Evolutionary conservation across 192 early-diverging fungal genomes (phyloP).

Genomic region (Entomortierella parvispora): DNA sequence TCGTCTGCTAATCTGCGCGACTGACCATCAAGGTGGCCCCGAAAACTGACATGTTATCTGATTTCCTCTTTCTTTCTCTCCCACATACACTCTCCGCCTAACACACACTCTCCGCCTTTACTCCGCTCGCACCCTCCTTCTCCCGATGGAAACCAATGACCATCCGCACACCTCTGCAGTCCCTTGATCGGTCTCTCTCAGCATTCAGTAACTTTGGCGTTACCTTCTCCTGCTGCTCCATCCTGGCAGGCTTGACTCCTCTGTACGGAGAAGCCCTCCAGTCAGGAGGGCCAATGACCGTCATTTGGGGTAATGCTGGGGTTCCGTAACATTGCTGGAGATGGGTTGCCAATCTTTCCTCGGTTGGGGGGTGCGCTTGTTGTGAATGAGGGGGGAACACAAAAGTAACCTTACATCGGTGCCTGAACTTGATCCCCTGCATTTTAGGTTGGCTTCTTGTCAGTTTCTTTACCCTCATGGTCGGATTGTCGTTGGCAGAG

Average conservation of each 20-base stretch:
- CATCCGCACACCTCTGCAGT: conserved; percentile 16
- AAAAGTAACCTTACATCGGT: too few species aligned
- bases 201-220: conserved; percentile 62
- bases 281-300: conserved; percentile 53
- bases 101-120: too few species aligned
- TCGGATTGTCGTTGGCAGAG: conserved; percentile 57
- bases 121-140: too few species aligned
- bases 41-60: not conserved
- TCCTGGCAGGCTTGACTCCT: conserved; percentile 58
- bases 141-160: not conserved
- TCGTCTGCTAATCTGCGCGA: not conserved
- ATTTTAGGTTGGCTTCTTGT: conserved; percentile 56
- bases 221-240: conserved; percentile 62
- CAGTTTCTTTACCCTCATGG: conserved; percentile 50
- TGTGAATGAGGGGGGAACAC: too few species aligned
- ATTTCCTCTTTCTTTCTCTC: not conserved
- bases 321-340: too few species aligned
- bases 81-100: not conserved
- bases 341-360: too few species aligned
- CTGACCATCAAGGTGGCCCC: too few species aligned
- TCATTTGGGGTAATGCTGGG: conserved; percentile 58
- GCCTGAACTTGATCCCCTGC: not conserved
- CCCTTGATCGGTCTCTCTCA: conserved; percentile 55
- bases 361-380: too few species aligned
- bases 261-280: conserved; percentile 56